Evolutionary conservation across 2,329 filamentous ascomycete species (phyloP).

Genomic region (Calonectria pteridis): DNA sequence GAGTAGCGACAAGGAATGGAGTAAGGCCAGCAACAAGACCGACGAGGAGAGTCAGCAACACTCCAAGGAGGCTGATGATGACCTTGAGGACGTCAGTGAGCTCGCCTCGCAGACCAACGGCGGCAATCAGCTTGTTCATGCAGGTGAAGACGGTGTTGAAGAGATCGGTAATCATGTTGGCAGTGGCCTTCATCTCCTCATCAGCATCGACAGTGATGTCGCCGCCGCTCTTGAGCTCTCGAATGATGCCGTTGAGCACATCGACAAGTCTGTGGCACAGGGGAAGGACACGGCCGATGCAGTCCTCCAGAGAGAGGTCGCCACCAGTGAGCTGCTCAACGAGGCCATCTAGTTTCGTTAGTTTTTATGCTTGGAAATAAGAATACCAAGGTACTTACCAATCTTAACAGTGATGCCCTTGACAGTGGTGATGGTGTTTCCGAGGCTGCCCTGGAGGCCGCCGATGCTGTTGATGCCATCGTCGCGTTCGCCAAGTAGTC

Average conservation of each 20-base stretch:
- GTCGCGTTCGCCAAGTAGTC: too few relatives aligned
- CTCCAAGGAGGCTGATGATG: not conserved
- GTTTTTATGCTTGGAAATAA: not conserved
- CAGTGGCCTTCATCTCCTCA: not conserved
- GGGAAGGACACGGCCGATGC: not conserved
- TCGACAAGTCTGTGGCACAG: not conserved
- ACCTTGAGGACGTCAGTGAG: not conserved
- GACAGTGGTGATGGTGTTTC: not conserved
- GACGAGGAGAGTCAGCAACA: not conserved
- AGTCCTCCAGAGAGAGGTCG: not conserved
- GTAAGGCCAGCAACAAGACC: not conserved
- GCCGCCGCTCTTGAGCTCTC: not conserved
- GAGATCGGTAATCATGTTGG: not conserved
- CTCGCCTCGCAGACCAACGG: not conserved
- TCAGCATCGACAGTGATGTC: not conserved
- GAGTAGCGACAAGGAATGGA: not conserved
- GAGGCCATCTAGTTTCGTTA: not conserved
- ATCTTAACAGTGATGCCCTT: not conserved
- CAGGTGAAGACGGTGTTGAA: not conserved
- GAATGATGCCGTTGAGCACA: not conserved
- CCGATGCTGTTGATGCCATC: too few relatives aligned
- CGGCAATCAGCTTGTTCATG: not conserved
- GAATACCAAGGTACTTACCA: not conserved
- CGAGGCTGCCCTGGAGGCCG: not conserved
- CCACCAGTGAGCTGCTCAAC: not conserved